Base-by-base conservation (phyloP, 2,329 filamentous ascomycete species). In the Nannizziopsis arthrosporioides region DNA sequence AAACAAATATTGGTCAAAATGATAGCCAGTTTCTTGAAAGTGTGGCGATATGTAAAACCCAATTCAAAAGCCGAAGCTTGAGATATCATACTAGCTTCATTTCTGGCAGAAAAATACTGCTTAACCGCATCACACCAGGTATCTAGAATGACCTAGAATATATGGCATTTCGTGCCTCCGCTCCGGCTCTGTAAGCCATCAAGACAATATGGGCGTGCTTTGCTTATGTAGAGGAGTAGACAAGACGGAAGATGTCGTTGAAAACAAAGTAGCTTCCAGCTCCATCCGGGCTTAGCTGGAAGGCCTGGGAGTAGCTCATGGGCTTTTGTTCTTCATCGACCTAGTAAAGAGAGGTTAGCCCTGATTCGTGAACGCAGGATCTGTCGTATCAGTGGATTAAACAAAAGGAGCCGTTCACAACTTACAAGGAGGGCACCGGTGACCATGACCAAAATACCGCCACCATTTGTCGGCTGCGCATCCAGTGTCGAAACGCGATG, bases 201-300 rank as follows among this genome's bases (percentile, higher is more conserved):
- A 36, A 12, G 17, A 34, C 7, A 39, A n/a, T 38, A 30, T 14
- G n/a, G n/a, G n/a, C 14, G 30, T 11, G 32, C 44, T 39, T 19
- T 35, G 9, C 52, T 55, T 53, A 57, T 45, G 51, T 51, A 19
- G 57, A 58, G 43, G 59, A 54, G 69, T 85, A 90, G 58, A 94
- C 78, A 53, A 96, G 78, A 71, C 85, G 85, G 81, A 96, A 96
- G 66, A 96, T 72, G 68, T 96, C 90, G 75, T 96, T 95, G 73
- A 82, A 82, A 64, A 96, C 84, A 67, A 79, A 95, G 74, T 84
- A 94, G 69, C 75, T 80, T 58, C 80, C 82, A 44, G 61, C 56
- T 22, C 68, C 68, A 48, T 87, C 83, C 52, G 80, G 81, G 56
- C 80, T 68, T 54, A 96, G 82, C 68, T 93, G 84, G 78, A 96